Evolutionary conservation across 1,139 yeast species (phyloP).

Genomic region (Candida tetrigidarum): DNA sequence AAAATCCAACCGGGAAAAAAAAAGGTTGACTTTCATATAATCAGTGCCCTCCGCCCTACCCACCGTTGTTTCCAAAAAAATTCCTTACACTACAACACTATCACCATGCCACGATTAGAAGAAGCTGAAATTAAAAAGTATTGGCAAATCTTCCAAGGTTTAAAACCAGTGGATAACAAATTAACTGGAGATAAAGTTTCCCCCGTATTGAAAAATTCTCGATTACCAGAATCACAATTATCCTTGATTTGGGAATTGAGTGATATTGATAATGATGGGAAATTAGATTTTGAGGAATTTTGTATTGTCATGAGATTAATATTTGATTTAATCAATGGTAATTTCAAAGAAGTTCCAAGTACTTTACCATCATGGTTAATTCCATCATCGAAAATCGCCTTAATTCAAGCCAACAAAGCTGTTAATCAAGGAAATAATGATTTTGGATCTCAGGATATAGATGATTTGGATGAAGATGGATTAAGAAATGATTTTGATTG

Average conservation of each 20-base stretch:
- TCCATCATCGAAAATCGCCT: conserved; percentile 85
- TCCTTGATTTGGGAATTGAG: conserved; percentile 89
- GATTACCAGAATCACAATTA: conserved; percentile 73
- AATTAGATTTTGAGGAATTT: conserved; percentile 94
- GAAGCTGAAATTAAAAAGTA: conserved; percentile 95
- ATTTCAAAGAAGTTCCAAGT: conserved; percentile 62
- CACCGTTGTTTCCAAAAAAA: no score
- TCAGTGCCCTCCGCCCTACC: neutral
- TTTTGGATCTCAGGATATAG: conserved; percentile 42
- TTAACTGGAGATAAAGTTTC: conserved; percentile 85
- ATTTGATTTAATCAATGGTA: conserved; percentile 87
- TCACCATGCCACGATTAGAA: conserved; percentile 65
- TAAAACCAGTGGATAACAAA: conserved; percentile 77
- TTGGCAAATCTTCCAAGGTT: conserved; percentile 95
- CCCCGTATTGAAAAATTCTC: conserved; percentile 87
- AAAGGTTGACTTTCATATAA: no score
- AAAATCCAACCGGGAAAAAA: neutral
- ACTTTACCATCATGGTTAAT: conserved; percentile 88
- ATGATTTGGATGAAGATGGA: conserved; percentile 46
- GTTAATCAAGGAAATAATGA: conserved; percentile 40
- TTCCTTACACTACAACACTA: neutral
- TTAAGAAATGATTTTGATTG: conserved; percentile 83
- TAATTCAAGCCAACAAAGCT: conserved; percentile 81
- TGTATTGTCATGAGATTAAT: conserved; percentile 96
- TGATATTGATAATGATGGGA: conserved; percentile 92